Base-by-base conservation (phyloP, 164 flowering plant genomes). In the Chimonanthus salicifolius region DNA sequence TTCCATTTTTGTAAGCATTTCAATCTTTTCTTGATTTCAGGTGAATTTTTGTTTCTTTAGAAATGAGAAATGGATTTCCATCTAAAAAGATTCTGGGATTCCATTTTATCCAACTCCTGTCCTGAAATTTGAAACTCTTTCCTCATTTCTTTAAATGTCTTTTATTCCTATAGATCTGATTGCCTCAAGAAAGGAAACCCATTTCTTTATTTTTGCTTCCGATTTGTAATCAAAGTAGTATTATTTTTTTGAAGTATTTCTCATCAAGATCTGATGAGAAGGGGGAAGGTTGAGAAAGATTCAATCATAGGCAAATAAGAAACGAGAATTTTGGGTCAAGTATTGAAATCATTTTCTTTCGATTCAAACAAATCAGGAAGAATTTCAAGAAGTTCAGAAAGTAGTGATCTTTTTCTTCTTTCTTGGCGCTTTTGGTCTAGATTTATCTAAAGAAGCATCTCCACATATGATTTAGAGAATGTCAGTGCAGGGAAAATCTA, bases 31-130 rank as follows among this genome's bases (percentile, higher is more conserved):
- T 44, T 45, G 68, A 65, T 65, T 65, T 65, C 68, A 65, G 68
- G 68, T 65, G 68, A 65, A 43, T 43, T 65, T 44, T 45, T 65
- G 68, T 11, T 45, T n/a, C 64, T 70, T 21, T 15, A 33, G 44
- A 54, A 45, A 45, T 65, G 44, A 65, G 46, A 65, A 65, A 10
- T 13, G 60, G 33, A 33, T 33, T 33, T 33, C 33, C 33, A 33
- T 33, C 33, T 33, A 33, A 33, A 33, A 33, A 54, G 16, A 54
- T 54, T n/a, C 4, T n/a, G 60, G 3, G 60, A 54, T 10, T 10
- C 5, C 4, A 7, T 54, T 13, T 54, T 54, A 33, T 33, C 33
- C 33, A 33, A 33, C 33, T 33, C 33, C 2, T 9, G 16, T 49
- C 15, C 60, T 54, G 60, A 54, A 54, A 54, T 54, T 54, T 54